Percentiles rank a stretch among this genome's conserved stretches.
Conservation (phyloP, 2,329 filamentous ascomycete species). For the Coniella lustricola region DNA sequence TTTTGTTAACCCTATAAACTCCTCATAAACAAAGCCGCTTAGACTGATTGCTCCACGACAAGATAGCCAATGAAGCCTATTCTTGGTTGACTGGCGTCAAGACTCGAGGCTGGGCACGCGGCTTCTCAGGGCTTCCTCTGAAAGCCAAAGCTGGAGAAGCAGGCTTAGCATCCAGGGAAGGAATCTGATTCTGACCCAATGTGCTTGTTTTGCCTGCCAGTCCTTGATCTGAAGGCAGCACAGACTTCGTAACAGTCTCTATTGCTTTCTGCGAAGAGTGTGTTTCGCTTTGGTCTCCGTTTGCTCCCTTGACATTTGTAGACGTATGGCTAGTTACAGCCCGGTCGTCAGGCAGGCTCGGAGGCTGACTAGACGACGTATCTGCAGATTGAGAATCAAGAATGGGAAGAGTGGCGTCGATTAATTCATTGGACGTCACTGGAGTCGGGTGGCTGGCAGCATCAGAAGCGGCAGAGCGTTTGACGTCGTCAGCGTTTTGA, state of each 20-base stretch:
- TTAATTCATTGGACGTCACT: not conserved
- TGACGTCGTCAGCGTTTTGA: not conserved
- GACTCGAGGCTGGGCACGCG: conserved; percentile 24
- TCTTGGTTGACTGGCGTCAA: conserved; percentile 6
- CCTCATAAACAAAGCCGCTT: not conserved
- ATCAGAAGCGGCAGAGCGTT: not conserved
- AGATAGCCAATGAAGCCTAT: not conserved
- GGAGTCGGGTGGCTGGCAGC: not conserved
- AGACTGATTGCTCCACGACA: not conserved
- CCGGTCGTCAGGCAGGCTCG: not conserved
- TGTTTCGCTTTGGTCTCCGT: not conserved
- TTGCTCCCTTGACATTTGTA: not conserved
- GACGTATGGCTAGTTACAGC: not conserved
- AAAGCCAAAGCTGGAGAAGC: conserved; percentile 43
- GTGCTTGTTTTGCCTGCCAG: conserved; percentile 14
- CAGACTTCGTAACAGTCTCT: not conserved
- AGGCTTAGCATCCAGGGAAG: conserved; percentile 22
- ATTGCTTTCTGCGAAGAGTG: not conserved
- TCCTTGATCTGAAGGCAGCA: not conserved
- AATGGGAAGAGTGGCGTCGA: not conserved
- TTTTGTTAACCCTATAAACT: not conserved
- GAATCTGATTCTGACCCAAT: conserved; percentile 22
- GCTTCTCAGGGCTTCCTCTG: conserved; percentile 56
- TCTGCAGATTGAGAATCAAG: not conserved
- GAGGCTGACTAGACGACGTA: not conserved